Percentiles rank a stretch among this genome's conserved stretches.
phyloP scores from a whole-genome alignment of 2,329 filamentous ascomycete genomes.

The Xylariaceae sp. region DNA sequence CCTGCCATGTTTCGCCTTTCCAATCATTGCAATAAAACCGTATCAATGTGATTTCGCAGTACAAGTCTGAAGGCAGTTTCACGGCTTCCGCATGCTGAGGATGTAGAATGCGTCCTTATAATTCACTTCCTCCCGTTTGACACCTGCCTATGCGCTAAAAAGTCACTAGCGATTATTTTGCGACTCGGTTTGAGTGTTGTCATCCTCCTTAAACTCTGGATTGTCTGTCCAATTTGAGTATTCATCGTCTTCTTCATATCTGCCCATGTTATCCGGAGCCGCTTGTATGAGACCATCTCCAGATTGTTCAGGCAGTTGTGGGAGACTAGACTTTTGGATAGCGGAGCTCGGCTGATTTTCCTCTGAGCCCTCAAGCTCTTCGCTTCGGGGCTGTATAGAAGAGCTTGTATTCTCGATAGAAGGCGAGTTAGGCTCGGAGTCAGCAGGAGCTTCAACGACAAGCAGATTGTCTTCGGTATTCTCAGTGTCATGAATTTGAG shows the following conservation, averaged over 20 bases:
- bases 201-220: conserved; percentile 21
- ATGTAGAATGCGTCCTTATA: too few species aligned
- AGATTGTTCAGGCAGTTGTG: conserved; percentile 4
- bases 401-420: conserved; percentile 12
- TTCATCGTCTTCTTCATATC: conserved; percentile 25
- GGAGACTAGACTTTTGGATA: conserved; percentile 4
- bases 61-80: too few species aligned
- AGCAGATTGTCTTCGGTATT: conserved; percentile 28
- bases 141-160: too few species aligned
- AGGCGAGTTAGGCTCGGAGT: conserved; percentile 30
- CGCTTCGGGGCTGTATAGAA: conserved; percentile 28
- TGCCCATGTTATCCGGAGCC: conserved; percentile 1
- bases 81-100: too few species aligned
- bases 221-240: conserved; percentile 31
- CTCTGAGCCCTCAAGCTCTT: conserved; percentile 25
- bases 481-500: conserved; percentile 24
- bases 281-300: background rate
- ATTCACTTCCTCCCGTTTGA: too few species aligned
- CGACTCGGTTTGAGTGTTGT: background rate
- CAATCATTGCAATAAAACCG: too few species aligned
- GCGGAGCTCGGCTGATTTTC: conserved; percentile 11
- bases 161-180: too few species aligned
- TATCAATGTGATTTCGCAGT: too few species aligned
- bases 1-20: too few species aligned
- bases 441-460: conserved; percentile 29